These are phyloP conservation scores for Trichoderma sp. DNA, from an alignment of 2,329 filamentous ascomycete genomes.

Conservation along the genomic window DNA sequence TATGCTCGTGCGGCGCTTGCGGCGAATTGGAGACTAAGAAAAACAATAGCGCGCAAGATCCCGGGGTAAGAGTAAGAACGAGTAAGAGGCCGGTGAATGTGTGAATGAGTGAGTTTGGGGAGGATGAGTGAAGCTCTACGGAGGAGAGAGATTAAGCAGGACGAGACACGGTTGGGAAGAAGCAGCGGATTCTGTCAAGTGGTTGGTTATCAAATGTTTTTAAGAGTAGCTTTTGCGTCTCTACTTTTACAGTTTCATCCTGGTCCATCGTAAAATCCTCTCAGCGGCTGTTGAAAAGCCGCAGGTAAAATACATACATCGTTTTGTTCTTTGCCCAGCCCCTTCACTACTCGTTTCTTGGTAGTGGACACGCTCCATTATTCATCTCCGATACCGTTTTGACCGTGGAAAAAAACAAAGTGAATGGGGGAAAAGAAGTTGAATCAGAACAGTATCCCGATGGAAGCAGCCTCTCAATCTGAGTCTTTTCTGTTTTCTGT, in stretches of 20 bases:
- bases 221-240: neutral
- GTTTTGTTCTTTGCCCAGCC: neutral
- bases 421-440: neutral
- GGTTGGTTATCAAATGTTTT: slow-evolving; percentile 6
- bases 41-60: neutral
- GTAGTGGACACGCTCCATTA: neutral
- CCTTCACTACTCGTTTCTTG: neutral
- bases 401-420: neutral
- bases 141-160: neutral
- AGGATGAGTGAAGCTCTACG: neutral
- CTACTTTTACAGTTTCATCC: slow-evolving; percentile 1
- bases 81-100: neutral
- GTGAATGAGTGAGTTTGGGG: neutral
- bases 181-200: neutral
- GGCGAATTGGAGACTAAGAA: neutral
- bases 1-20: slow-evolving; percentile 6
- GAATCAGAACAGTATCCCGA: neutral
- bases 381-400: slow-evolving; percentile 8
- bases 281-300: neutral
- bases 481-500: neutral
- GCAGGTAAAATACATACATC: neutral
- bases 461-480: neutral
- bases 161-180: neutral
- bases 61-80: neutral
- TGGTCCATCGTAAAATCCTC: neutral